Base-by-base conservation (phyloP, 2,329 filamentous ascomycete species). In the Penicillium verrucosum region DNA sequence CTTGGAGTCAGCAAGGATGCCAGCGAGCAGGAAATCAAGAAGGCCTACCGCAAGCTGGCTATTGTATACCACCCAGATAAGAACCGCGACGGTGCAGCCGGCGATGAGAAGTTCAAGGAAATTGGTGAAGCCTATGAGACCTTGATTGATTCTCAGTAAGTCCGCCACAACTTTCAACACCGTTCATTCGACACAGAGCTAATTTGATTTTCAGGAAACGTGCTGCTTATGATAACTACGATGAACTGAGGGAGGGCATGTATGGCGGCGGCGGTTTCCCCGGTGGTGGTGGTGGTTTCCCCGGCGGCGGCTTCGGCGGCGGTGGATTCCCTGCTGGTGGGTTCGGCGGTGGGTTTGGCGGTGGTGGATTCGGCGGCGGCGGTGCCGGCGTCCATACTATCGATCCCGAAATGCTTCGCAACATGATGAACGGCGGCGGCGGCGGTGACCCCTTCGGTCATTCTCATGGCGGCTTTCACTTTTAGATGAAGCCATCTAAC, bases 41-140 rank as follows among this genome's bases (percentile, higher is more conserved):
- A 92, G 79, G 94, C 93, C 1, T 99, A 99, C 80, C 87, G 93
- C 64, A 96, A 94, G 77, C 83, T 96, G 70, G 94, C 94, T 55
- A 93, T 99, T 65, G 82, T 92, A 63, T 89, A 96, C 73, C 94
- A 99, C 75, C 94, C 94, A 2, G 94, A 99, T 79, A 99, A 99
- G 85, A 99, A 97, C 77, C 90, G 89, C 1, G 72, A 77, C 58
- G 90, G 89, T 60, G 90, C 97, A 67, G 83, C 86, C 57, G 82
- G 85, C 50, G 94, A 94, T 60, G 93, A 92, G 68, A 87, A 90
- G 70, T 99, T 99, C 84, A 97, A 99, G 84, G 94, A 99, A 73
- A 89, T 97, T 73, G 90, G 92, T 68, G 94, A 99, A 80, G 93
- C 93, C 40, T 96, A 99, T 73, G 94, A 99, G 78, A 95, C 89